phyloP scores from a whole-genome alignment of 345 rosid genomes.

The Limnanthes douglasii region DNA sequence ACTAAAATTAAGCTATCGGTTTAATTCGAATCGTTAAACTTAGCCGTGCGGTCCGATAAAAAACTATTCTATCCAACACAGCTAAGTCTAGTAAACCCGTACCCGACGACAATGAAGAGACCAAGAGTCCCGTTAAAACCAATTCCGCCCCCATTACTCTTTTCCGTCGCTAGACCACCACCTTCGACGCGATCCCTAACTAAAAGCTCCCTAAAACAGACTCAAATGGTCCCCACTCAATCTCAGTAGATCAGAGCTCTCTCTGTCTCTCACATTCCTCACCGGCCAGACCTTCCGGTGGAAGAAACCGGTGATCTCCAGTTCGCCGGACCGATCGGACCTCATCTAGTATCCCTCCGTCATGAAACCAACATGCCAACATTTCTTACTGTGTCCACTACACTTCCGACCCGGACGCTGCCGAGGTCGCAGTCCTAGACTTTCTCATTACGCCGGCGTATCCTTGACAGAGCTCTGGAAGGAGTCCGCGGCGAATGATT shows the following conservation, averaged over 20 bases:
- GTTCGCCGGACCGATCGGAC: constrained; percentile 60
- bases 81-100: too few species aligned
- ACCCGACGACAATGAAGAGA: constrained; percentile 34
- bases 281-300: constrained; percentile 97
- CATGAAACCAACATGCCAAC: constrained; percentile 34
- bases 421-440: constrained; percentile 48
- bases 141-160: constrained; percentile 13
- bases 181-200: constrained; percentile 15
- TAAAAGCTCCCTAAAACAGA: constrained; percentile 15
- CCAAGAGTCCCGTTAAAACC: constrained; percentile 21
- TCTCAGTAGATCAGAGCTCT: constrained; percentile 49
- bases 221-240: constrained; percentile 44
- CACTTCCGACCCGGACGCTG: constrained; percentile 28
- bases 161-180: constrained; percentile 11
- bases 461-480: constrained; percentile 45
- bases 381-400: constrained; percentile 40
- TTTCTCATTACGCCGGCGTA: constrained; percentile 50
- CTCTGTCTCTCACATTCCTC: constrained; percentile 70
- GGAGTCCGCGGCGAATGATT: constrained; percentile 44
- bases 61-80: too few species aligned
- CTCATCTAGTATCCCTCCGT: constrained; percentile 59
- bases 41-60: too few species aligned
- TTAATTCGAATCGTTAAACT: too few species aligned
- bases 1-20: too few species aligned
- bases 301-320: constrained; percentile 66